These are phyloP conservation scores for Mentha longifolia DNA, from an alignment of 257 asterid genomes.

Conservation along the genomic window DNA sequence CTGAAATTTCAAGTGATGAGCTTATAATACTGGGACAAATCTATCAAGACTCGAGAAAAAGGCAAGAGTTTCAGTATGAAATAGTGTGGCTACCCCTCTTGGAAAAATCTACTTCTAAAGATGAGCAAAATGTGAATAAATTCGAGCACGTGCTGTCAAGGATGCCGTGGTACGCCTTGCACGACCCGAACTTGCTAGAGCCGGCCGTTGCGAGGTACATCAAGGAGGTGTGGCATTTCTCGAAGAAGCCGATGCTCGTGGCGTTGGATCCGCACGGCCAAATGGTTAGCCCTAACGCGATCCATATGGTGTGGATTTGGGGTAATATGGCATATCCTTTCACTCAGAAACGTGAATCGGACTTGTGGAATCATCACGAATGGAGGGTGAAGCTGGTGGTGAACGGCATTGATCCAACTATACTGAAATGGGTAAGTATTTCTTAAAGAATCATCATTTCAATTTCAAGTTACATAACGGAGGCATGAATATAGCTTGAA, in stretches of 20 bases:
- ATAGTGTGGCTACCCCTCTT: constrained; percentile 81
- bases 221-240: constrained; percentile 65
- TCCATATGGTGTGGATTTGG: constrained; percentile 85
- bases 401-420: constrained; percentile 54
- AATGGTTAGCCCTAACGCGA: constrained; percentile 60
- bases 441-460: background rate
- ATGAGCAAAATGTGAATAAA: constrained; percentile 41
- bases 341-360: constrained; percentile 49
- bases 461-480: background rate
- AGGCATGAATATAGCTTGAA: no score
- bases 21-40: constrained; percentile 50
- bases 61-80: constrained; percentile 58
- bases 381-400: constrained; percentile 73
- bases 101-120: constrained; percentile 42
- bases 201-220: constrained; percentile 69
- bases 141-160: constrained; percentile 50
- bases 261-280: constrained; percentile 73
- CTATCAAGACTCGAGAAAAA: constrained; percentile 48
- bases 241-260: constrained; percentile 74
- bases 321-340: constrained; percentile 80
- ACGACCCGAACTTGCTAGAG: constrained; percentile 61
- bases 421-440: constrained; percentile 65
- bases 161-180: constrained; percentile 87
- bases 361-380: constrained; percentile 58
- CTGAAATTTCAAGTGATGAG: constrained; percentile 63